Base-by-base conservation (phyloP, 1,139 yeast genomes). In the Arxiozyma telluris region DNA sequence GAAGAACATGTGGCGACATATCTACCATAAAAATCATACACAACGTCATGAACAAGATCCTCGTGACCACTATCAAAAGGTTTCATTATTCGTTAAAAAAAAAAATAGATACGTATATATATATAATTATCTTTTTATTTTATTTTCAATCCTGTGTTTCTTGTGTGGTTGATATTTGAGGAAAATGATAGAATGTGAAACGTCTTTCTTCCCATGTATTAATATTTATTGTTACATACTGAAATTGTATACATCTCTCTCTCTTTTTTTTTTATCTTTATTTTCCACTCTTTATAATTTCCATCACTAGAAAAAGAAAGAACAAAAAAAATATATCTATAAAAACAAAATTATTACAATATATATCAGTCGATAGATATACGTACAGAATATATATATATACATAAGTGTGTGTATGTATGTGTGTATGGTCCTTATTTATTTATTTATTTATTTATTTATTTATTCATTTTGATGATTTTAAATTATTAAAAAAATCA, bases 1-100 rank as follows among this genome's bases (percentile, higher is more conserved):
- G 95, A 86, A 9, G 96, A 87, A 55, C 94, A 90, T 0, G 96
- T 90, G 9, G 96, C 98, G 54, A 91, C 75, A 57, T 90, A 87
- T 57, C 82, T 82, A 2, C 98, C 98, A 65, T 91, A 91, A 69
- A 84, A 90, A 69, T 88, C 95, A 68, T 90, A 91, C 41, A 88
- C 83, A 45, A 89, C 81, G 64, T 90, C 96, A 64, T 90, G 96
- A 52, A 91, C 81, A 57, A 91, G 77, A 68, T 91, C 98, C 65
- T 88, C 96, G 69, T 91, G 97, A 25, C 95, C 94, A 0, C 96
- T 86, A 30, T 84, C 77, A 63, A 91, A 85, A 6, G 96, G 89
- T 63, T 82, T 77, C 74, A 79, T 76, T 39, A 18, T 27, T n/a
- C 12, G 38, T 30, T 30, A 9, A 9, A 9, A 9, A 9, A 30